Evolutionary conservation across 306 rosid genomes (phyloP), one percentile per base, ranked within the genome.

Genomic region (Lathyrus aphaca): DNA sequence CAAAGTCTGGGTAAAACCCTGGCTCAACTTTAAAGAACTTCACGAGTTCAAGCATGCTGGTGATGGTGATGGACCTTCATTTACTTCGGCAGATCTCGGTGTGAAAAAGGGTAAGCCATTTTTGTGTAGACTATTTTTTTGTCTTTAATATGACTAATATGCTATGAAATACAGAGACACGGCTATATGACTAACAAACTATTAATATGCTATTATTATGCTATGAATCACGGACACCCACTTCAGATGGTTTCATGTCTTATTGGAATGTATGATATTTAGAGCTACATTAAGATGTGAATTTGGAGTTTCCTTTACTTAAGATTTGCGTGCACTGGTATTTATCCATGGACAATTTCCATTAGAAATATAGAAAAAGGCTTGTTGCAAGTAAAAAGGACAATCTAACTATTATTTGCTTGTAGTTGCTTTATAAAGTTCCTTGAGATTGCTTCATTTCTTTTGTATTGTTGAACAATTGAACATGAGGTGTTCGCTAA

Each of bases 1-100:
- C 29, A 84, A 88, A 90, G 73, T 94, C 8, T 94, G 99, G 99
- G 99, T 88, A 53, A 91, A 91, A 84, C 85, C 87, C 5, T 94
- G 98, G 96, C 0, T 81, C 83, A 81, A 90, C 77, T 88, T 85
- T 72, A 94, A 88, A 82, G 96, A 94, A 75, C 79, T 94, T 25
- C 87, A 81, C 61, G 96, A 87, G 71, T 94, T 94, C 80, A 85
- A 94, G 79, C 89, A 42, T 63, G 83, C 81, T 27, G 83, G 75
- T 15, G 87, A 72, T 40, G 83, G 71, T 15, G 89, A 73, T 37
- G 82, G 66, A 44, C 76, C 82, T 7, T 77, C 80, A 0, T n/a
- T 90, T 74, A 84, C 95, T 44, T 3, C 82, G 73, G 55, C 90
- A 2, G 95, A 90, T 81, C 94, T 90, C 43, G 96, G 95, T 35